Evolutionary conservation across 148 eudicot species (phyloP), one percentile per base, ranked within the genome.

Genomic region (Fagopyrum esculentum): DNA sequence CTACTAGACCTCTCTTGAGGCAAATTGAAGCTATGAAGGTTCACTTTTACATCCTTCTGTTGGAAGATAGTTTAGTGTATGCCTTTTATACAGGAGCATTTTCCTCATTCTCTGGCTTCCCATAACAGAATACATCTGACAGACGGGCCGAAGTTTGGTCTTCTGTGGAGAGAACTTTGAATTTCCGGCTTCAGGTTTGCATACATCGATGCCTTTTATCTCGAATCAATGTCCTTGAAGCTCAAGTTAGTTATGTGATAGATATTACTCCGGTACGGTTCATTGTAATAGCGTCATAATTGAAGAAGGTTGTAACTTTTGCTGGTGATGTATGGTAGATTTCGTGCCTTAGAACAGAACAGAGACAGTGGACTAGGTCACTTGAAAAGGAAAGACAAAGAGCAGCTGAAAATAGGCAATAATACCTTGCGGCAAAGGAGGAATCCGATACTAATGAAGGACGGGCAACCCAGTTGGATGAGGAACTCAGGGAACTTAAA

Each of bases 21-120:
- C 98, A 95, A 83, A 95, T 95, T 77, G 98, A 95, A 87, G 93
- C 96, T 78, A 92, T 95, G 92, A 93, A 92, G 96, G 98, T 95
- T 83, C 66, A 74, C 45, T 72, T 77, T 19, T 57, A 11, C 73
- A 71, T 40, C 16, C 45, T 8, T 64, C 12, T 47, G 35, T 9
- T 29, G 17, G 12, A 68, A 26, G 11, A 70, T 11, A 13, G 51
- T 15, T 57, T 35, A 22, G 63, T 57, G 16, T 26, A 30, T 4
- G 43, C 69, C 45, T 70, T 70, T 70, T 22, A 45, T 70, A 16
- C 26, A 19, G 29, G 52, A n/a, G 51, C 15, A 8, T 46, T 45
- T 46, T 71, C 29, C 55, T 71, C 55, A 72, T 17, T 73, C 63
- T 75, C 66, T 78, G 75, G 77, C 66, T 80, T 52, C 75, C 50